These are phyloP conservation scores for Plasmodium fragile DNA, from an alignment of 169 alveolate genomes.

Conservation along the genomic window DNA sequence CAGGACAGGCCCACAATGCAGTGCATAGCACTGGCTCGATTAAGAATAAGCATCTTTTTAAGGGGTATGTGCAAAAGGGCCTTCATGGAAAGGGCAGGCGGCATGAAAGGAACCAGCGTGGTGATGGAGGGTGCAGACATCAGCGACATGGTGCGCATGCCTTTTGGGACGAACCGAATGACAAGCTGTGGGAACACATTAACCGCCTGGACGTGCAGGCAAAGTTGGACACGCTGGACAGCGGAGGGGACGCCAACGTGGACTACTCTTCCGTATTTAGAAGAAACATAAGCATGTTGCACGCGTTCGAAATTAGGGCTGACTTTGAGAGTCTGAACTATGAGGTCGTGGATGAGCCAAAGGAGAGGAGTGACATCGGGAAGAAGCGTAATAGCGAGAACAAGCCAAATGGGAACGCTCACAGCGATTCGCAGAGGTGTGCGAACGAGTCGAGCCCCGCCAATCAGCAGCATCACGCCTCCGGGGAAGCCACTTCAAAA, in stretches of 20 bases:
- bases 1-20: not conserved
- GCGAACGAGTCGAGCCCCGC: not conserved
- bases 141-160: not conserved
- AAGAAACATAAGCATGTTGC: conserved; percentile 9
- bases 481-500: not conserved
- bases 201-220: not conserved
- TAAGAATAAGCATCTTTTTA: not conserved
- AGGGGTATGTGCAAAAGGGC: not conserved
- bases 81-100: not conserved
- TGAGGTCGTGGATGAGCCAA: not conserved
- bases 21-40: not conserved
- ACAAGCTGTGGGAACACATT: conserved; percentile 8
- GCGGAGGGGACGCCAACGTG: not conserved
- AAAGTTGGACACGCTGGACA: not conserved
- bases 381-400: not conserved
- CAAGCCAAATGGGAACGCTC: not conserved
- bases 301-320: conserved; percentile 5
- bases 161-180: not conserved
- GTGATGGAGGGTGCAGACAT: not conserved
- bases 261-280: not conserved
- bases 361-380: not conserved
- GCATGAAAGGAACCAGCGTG: not conserved
- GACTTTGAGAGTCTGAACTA: conserved; percentile 19
- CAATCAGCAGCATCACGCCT: not conserved
- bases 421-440: not conserved